phyloP scores from a whole-genome alignment of 495 filamentous ascomycete genomes.

The Polyplosphaeria fusca region DNA sequence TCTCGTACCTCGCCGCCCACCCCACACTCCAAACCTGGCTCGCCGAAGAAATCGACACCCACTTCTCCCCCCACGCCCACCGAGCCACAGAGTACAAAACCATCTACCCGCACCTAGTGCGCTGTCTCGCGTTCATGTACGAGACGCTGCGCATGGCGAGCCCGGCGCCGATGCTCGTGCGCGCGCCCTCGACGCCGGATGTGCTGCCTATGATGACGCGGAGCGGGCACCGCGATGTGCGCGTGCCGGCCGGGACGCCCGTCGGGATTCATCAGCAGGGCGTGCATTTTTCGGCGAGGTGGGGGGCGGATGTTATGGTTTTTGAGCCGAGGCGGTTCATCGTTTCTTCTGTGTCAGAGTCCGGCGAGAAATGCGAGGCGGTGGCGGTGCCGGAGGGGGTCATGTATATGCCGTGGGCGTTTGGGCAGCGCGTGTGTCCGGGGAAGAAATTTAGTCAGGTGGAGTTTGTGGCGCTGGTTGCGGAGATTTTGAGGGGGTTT shows the following conservation, averaged over 20 bases:
- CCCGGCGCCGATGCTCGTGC: constrained; percentile 10
- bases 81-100: constrained; percentile 10
- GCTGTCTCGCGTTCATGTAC: constrained; percentile 12
- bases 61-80: neutral
- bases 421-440: constrained; percentile 18
- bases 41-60: constrained; percentile 15
- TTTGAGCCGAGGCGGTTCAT: constrained; percentile 22
- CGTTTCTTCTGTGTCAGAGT: neutral
- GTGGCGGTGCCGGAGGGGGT: constrained; percentile 3
- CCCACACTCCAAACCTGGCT: constrained; percentile 29
- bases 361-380: neutral
- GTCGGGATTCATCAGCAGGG: constrained; percentile 1
- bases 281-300: constrained; percentile 10
- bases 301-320: constrained; percentile 2
- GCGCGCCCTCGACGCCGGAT: neutral
- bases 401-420: constrained; percentile 8
- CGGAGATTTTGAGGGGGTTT: neutral
- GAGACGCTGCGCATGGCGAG: constrained; percentile 20
- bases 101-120: constrained; percentile 6
- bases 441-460: constrained; percentile 29
- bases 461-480: constrained; percentile 22
- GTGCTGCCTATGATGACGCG: neutral
- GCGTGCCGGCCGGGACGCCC: neutral
- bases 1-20: constrained; percentile 14
- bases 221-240: neutral